Evolutionary conservation across 768 basidiomycete species (phyloP).

Genomic region (Kwoniella shandongensis): DNA sequence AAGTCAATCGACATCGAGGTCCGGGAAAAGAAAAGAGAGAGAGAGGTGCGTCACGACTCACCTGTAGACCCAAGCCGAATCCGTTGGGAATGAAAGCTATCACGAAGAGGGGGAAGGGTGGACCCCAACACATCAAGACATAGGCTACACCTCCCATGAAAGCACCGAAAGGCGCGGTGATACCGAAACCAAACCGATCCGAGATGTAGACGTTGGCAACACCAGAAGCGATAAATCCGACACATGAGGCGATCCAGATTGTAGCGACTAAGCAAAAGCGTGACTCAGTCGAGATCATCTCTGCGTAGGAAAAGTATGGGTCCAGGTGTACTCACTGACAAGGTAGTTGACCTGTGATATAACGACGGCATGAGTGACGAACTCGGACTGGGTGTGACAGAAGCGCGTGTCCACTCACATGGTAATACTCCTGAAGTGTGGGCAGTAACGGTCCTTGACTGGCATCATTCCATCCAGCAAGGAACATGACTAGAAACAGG

Average conservation of each 20-base stretch:
- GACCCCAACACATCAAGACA: constrained; percentile 55
- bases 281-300: neutral
- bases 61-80: constrained; percentile 58
- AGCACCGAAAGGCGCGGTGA: constrained; percentile 35
- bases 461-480: constrained; percentile 73
- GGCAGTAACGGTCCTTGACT: constrained; percentile 73
- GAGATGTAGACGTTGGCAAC: constrained; percentile 59
- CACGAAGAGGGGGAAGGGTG: constrained; percentile 59
- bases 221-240: constrained; percentile 59
- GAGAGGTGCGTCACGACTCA: constrained; percentile 30
- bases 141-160: constrained; percentile 39
- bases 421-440: constrained; percentile 64
- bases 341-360: constrained; percentile 36
- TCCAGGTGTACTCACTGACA: constrained; percentile 26
- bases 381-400: no score
- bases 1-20: neutral
- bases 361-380: no score
- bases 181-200: constrained; percentile 50
- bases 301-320: neutral
- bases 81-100: constrained; percentile 58
- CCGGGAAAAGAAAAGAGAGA: neutral
- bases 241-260: constrained; percentile 60
- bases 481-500: constrained; percentile 39
- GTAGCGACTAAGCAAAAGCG: constrained; percentile 58
- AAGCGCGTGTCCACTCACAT: constrained; percentile 52